These are phyloP conservation scores for Blastobotrys mokoenaii DNA, from an alignment of 805 yeast genomes.

Conservation along the genomic window DNA sequence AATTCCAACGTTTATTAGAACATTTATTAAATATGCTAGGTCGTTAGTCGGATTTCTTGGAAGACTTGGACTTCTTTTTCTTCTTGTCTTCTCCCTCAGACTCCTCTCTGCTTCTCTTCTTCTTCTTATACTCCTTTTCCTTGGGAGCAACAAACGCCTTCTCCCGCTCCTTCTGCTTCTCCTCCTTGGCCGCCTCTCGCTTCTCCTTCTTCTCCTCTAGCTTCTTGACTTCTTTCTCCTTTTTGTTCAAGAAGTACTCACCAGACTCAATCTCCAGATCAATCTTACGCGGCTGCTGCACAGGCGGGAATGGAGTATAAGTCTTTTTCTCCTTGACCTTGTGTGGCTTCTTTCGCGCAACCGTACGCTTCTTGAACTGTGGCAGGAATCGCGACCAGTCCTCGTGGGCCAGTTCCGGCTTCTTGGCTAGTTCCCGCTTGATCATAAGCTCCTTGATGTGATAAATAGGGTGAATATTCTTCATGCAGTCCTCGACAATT, in stretches of 20 bases:
- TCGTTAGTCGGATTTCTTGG: constrained; percentile 1
- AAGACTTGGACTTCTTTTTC: constrained; percentile 15
- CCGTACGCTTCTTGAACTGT: constrained; percentile 91
- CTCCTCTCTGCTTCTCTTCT: constrained; percentile 24
- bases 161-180: constrained; percentile 59
- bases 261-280: constrained; percentile 97
- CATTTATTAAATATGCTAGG: neutral
- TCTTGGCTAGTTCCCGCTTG: constrained; percentile 87
- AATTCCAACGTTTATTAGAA: too few relatives aligned
- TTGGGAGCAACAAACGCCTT: constrained; percentile 82
- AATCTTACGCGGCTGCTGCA: constrained; percentile 91
- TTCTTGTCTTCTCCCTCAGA: constrained; percentile 25
- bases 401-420: constrained; percentile 90
- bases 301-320: constrained; percentile 99
- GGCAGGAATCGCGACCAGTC: constrained; percentile 97
- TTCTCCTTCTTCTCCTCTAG: constrained; percentile 70
- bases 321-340: constrained; percentile 43
- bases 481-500: constrained; percentile 97
- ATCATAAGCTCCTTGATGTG: constrained; percentile 97
- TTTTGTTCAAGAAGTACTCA: constrained; percentile 89
- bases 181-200: constrained; percentile 61
- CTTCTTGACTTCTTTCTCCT: constrained; percentile 65
- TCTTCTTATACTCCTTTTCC: constrained; percentile 48
- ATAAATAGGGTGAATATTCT: constrained; percentile 93
- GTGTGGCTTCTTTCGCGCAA: constrained; percentile 84